Evolutionary conservation across 2,329 filamentous ascomycete genomes (phyloP).

Genomic region (Lasiodiplodia sp.): DNA sequence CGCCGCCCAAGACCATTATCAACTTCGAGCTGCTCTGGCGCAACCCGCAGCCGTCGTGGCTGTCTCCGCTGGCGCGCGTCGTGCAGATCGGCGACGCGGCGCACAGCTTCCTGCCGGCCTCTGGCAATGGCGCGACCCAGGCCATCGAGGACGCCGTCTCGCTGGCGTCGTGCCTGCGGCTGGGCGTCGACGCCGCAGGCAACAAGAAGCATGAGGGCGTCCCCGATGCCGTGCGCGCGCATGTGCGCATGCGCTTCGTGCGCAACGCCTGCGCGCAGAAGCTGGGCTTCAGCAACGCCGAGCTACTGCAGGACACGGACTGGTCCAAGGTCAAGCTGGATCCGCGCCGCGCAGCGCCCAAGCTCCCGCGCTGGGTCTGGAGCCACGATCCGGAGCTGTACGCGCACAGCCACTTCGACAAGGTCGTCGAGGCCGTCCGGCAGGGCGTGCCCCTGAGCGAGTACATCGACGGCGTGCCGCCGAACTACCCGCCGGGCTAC

Average conservation of each 20-base stretch:
- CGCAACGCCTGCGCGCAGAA: slow-evolving; percentile 59
- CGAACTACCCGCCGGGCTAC: slow-evolving; percentile 55
- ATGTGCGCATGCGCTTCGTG: slow-evolving; percentile 54
- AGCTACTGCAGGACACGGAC: slow-evolving; percentile 57
- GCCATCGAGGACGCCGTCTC: slow-evolving; percentile 57
- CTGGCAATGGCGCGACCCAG: slow-evolving; percentile 55
- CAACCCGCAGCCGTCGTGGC: slow-evolving; percentile 55
- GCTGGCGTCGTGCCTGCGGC: slow-evolving; percentile 55
- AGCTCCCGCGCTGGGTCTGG: slow-evolving; percentile 57
- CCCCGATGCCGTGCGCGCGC: slow-evolving; percentile 48
- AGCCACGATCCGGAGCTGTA: slow-evolving; percentile 55
- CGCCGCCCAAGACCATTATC: slow-evolving; percentile 56
- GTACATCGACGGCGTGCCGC: slow-evolving; percentile 46
- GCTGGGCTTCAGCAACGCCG: slow-evolving; percentile 56
- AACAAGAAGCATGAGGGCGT: slow-evolving; percentile 38
- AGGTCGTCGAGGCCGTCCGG: slow-evolving; percentile 51
- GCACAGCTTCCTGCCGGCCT: slow-evolving; percentile 55
- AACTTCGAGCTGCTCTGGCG: slow-evolving; percentile 59
- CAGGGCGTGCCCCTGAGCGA: slow-evolving; percentile 30
- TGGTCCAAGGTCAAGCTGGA: slow-evolving; percentile 58
- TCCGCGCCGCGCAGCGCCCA: slow-evolving; percentile 52
- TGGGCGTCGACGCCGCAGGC: slow-evolving; percentile 42
- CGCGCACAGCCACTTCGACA: slow-evolving; percentile 53
- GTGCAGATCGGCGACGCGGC: slow-evolving; percentile 55
- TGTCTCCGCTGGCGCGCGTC: slow-evolving; percentile 51